Conservation (phyloP, 352 stramenopile species). For the Pythium myriotylum region DNA sequence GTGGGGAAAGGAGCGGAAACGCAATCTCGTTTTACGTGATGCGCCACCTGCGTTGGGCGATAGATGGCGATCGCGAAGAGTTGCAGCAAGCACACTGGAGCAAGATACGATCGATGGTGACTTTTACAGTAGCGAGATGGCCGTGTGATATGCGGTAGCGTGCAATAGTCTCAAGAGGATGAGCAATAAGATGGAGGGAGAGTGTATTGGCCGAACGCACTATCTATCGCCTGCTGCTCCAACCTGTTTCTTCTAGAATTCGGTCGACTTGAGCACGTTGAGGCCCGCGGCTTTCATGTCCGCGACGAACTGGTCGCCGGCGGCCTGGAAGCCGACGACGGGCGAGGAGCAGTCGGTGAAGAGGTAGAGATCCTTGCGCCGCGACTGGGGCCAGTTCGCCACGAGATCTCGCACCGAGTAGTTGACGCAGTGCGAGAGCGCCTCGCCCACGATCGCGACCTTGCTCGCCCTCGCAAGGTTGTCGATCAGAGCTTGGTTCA, state of each 20-base stretch:
- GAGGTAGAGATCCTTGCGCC: slow-evolving; percentile 64
- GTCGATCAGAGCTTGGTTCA: slow-evolving; percentile 87
- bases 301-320: slow-evolving; percentile 5
- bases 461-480: slow-evolving; percentile 73
- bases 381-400: slow-evolving; percentile 68
- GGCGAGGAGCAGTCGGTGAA: slow-evolving; percentile 72
- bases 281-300: slow-evolving; percentile 19
- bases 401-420: slow-evolving; percentile 94
- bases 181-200: too few relatives aligned
- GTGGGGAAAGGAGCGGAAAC: background rate
- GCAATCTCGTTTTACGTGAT: too few relatives aligned
- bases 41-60: too few relatives aligned
- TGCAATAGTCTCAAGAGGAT: too few relatives aligned
- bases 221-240: too few relatives aligned
- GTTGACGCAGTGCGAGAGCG: slow-evolving; percentile 96
- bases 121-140: too few relatives aligned
- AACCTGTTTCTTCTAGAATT: background rate
- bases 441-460: slow-evolving; percentile 93
- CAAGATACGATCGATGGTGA: too few relatives aligned
- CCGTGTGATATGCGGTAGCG: too few relatives aligned
- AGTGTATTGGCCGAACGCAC: too few relatives aligned
- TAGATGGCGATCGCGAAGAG: too few relatives aligned
- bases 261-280: slow-evolving; percentile 16
- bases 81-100: too few relatives aligned
- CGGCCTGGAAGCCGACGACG: slow-evolving; percentile 59